Evolutionary conservation across 805 yeast species (phyloP).

Genomic region (Schwanniomyces yamadae): DNA sequence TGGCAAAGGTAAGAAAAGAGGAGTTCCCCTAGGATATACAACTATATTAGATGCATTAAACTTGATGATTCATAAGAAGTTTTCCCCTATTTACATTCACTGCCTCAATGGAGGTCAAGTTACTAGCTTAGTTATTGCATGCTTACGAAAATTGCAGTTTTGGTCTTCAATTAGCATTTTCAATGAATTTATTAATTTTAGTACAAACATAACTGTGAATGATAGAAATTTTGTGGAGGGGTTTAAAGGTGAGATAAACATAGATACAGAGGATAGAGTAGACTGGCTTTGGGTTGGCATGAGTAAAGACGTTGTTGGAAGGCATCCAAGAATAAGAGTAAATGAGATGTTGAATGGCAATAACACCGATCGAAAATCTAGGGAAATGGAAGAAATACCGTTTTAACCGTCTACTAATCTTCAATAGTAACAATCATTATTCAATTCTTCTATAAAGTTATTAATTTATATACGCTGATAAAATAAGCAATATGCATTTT

Average conservation of each 20-base stretch:
- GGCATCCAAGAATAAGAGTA: slow-evolving; percentile 52
- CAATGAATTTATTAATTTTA: slow-evolving; percentile 77
- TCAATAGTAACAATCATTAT: not conserved
- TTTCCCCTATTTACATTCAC: slow-evolving; percentile 77
- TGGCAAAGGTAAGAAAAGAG: slow-evolving; percentile 79
- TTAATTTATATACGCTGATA: slow-evolving; percentile 48
- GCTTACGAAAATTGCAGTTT: slow-evolving; percentile 74
- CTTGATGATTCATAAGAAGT: slow-evolving; percentile 54
- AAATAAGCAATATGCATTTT: slow-evolving; percentile 81
- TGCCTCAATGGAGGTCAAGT: slow-evolving; percentile 90
- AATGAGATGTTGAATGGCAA: slow-evolving; percentile 13
- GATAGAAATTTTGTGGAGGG: slow-evolving; percentile 84
- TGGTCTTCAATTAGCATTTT: slow-evolving; percentile 90
- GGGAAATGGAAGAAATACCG: no score
- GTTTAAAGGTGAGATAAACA: slow-evolving; percentile 61
- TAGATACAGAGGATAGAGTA: slow-evolving; percentile 46
- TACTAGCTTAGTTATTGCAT: slow-evolving; percentile 80
- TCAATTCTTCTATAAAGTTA: not conserved
- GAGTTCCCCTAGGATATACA: slow-evolving; percentile 73
- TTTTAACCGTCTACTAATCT: not conserved
- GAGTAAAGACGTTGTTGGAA: slow-evolving; percentile 54
- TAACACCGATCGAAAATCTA: not conserved
- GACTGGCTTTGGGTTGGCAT: slow-evolving; percentile 69
- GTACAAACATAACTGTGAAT: slow-evolving; percentile 74
- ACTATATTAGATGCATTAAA: slow-evolving; percentile 61